Conservation (phyloP, 805 yeast species). For the Barnettozyma pratensis region DNA sequence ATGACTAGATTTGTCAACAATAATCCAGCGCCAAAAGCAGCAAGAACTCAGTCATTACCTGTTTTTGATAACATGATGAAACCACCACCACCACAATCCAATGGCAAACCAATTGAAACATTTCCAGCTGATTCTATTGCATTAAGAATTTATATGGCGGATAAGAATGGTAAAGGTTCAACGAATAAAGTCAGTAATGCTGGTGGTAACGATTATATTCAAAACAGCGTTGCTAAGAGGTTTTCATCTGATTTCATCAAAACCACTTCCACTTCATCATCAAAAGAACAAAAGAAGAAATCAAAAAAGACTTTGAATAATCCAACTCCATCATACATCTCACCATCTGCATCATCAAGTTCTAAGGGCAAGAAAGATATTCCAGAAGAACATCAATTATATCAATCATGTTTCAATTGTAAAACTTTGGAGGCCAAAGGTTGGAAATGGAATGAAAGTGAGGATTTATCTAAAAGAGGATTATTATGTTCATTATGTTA, state of each 20-base stretch:
- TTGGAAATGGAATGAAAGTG: conserved; percentile 26
- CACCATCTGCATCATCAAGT: background rate
- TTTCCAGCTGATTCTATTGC: conserved; percentile 26
- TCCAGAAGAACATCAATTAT: conserved; percentile 13
- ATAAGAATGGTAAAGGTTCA: conserved; percentile 13
- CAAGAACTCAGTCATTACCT: conserved; percentile 41
- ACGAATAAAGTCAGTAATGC: background rate
- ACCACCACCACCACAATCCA: conserved; percentile 3
- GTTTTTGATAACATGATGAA: conserved; percentile 19
- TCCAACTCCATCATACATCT: conserved; percentile 1
- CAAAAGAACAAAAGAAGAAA: conserved; percentile 4
- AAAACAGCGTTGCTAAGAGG: conserved; percentile 19
- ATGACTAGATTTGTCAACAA: conserved; percentile 34
- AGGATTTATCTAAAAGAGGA: conserved; percentile 21
- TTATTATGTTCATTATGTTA: conserved; percentile 23
- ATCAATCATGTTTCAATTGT: conserved; percentile 24
- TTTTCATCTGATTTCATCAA: conserved; percentile 24
- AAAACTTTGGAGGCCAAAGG: conserved; percentile 20
- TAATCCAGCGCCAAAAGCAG: conserved; percentile 42
- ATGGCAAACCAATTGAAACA: conserved; percentile 16
- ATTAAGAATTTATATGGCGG: conserved; percentile 24
- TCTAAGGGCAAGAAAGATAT: conserved; percentile 2
- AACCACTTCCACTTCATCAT: background rate
- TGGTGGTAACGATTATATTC: conserved; percentile 1
- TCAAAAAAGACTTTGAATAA: conserved; percentile 1